phyloP scores from a whole-genome alignment of 768 basidiomycete genomes.

The Rhizopogon rudus region DNA sequence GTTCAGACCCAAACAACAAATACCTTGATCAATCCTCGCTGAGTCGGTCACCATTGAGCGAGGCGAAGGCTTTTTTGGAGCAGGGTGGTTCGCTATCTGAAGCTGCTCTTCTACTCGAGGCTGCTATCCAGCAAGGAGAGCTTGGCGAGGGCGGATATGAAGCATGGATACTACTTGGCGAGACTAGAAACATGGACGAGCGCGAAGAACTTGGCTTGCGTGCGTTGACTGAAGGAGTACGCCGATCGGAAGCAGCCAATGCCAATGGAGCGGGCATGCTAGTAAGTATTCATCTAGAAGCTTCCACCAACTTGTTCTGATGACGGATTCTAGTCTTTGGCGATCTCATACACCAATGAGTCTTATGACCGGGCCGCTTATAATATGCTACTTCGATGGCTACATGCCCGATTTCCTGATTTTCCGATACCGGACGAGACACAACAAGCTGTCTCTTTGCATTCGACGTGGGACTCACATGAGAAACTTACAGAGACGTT shows the following conservation, averaged over 20 bases:
- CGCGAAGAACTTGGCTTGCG: constrained; percentile 79
- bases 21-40: constrained; percentile 50
- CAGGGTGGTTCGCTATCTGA: constrained; percentile 85
- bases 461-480: constrained; percentile 81
- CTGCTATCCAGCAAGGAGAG: constrained; percentile 81
- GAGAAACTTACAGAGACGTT: constrained; percentile 78
- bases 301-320: background rate
- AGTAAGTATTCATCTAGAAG: constrained; percentile 35
- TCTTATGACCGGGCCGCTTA: constrained; percentile 84
- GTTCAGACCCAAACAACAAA: constrained; percentile 65
- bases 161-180: constrained; percentile 89
- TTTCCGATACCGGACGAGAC: constrained; percentile 52
- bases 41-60: constrained; percentile 46
- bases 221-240: constrained; percentile 71
- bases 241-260: constrained; percentile 56
- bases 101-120: constrained; percentile 83
- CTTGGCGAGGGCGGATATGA: constrained; percentile 81
- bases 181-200: constrained; percentile 87
- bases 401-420: constrained; percentile 59
- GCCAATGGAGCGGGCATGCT: constrained; percentile 70
- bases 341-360: constrained; percentile 96
- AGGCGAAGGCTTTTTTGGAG: constrained; percentile 74
- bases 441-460: constrained; percentile 44
- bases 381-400: constrained; percentile 81
- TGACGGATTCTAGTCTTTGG: constrained; percentile 61